Evolutionary conservation across 352 stramenopile genomes (phyloP).

Genomic region (Phytophthora parvispora): DNA sequence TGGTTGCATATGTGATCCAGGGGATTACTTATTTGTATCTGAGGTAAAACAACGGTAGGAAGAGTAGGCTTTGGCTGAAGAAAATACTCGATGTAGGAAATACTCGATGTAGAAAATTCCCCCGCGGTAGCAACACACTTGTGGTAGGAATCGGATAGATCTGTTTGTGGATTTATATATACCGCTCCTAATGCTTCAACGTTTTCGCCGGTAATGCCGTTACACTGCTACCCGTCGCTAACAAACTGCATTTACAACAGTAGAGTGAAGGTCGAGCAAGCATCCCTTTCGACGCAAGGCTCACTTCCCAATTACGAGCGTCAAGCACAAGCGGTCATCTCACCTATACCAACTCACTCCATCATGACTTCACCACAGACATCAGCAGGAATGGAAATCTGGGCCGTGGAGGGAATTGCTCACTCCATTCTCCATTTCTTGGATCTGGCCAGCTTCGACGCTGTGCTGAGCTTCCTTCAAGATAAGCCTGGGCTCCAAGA

Average conservation of each 20-base stretch:
- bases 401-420: not conserved
- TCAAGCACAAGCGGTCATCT: not conserved
- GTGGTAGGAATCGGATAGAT: no score
- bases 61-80: not conserved
- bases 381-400: not conserved
- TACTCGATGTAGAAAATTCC: no score
- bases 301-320: not conserved
- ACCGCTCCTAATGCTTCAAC: no score
- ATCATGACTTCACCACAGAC: not conserved
- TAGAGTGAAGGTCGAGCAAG: not conserved
- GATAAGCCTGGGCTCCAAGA: not conserved
- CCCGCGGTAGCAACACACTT: no score
- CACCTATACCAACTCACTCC: not conserved
- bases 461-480: conserved; percentile 3
- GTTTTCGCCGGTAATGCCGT: not conserved
- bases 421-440: conserved; percentile 6
- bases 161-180: no score
- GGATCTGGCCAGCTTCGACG: not conserved
- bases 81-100: no score
- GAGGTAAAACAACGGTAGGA: no score
- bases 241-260: not conserved
- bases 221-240: not conserved
- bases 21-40: no score
- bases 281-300: not conserved
- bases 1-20: no score